Percentiles rank a stretch among this genome's conserved stretches.
phyloP scores from a whole-genome alignment of 345 rosid genomes.

The Iberis pinnata region DNA sequence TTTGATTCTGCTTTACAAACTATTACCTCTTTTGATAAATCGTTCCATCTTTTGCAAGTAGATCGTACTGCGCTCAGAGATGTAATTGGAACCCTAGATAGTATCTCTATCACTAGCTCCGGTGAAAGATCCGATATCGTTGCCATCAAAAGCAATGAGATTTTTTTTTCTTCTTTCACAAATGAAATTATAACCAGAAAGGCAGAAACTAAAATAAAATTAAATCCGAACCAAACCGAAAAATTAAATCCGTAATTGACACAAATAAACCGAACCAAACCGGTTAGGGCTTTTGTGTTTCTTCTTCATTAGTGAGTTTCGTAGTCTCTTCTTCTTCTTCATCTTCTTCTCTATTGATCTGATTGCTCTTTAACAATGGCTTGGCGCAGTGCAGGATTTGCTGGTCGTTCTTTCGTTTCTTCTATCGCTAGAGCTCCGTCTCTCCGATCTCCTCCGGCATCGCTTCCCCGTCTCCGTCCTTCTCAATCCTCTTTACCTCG shows the following conservation, averaged over 20 bases:
- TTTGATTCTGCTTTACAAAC: background rate
- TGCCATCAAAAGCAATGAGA: too few relatives aligned
- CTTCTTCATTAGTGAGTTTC: too few relatives aligned
- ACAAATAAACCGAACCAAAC: too few relatives aligned
- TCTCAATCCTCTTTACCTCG: conserved; percentile 48
- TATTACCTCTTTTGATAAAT: background rate
- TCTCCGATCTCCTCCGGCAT: conserved; percentile 45
- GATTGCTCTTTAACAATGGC: conserved; percentile 27
- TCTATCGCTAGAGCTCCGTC: conserved; percentile 57
- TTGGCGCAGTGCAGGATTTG: conserved; percentile 40
- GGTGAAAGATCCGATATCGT: background rate
- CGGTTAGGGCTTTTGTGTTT: too few relatives aligned
- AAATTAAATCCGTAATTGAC: too few relatives aligned
- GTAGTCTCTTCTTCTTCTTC: background rate
- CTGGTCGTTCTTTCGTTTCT: conserved; percentile 35
- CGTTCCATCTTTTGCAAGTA: background rate
- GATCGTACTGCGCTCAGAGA: background rate
- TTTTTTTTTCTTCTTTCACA: too few relatives aligned
- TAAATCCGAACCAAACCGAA: too few relatives aligned
- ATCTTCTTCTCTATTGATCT: background rate
- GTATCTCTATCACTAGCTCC: background rate
- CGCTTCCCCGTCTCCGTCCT: conserved; percentile 66
- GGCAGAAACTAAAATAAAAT: too few relatives aligned
- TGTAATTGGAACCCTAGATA: background rate
- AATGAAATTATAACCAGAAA: too few relatives aligned